Base-by-base conservation (phyloP, 495 filamentous ascomycete species). In the Neurospora intermedia region DNA sequence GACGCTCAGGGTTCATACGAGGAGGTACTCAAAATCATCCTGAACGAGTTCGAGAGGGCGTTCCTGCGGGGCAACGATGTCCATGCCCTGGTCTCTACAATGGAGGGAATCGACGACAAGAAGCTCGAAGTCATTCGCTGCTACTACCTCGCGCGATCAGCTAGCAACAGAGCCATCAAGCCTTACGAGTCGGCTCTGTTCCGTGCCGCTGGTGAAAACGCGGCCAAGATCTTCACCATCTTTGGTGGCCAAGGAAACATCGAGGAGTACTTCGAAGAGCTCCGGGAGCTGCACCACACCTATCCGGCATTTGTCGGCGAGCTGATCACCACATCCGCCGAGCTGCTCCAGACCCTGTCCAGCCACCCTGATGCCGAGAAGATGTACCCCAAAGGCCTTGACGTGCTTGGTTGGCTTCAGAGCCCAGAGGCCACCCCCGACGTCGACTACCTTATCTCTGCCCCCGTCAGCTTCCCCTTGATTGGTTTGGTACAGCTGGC, bases 221-320 rank as follows among this genome's bases (percentile, higher is more conserved):
- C 87, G 43, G 95, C 93, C 8, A 89, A 85, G 72, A 85, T 98
- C 54, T 98, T 97, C 84, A 93, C 89, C 69, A 92, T 99, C 73
- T 98, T 98, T 75, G 96, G 96, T 66, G 96, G 96, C n/a, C 96
- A 99, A 80, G 96, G 96, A 71, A 99, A 98, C 81, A 98, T 98
- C 73, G 94, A 98, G 81, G 96, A 98, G 81, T 99, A 98, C 83
- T 99, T 98, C 79, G 94, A 98, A 72, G 96, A 99, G 83, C 88
- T 99, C 48, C 90, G 95, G 45, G 91, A 95, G 81, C 86, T 98
- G 42, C 96, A 94, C 84, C 88, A 86, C 69, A 96, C 93, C 16
- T 99, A 99, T 81, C 90, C 92, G 2, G 91, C 92, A 3, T 93
- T 98, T 71, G 89, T 98, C 6, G 92, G 94, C 72, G 92, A 96